A percentile compares a stretch with the other conserved stretches of the same genome.
These are phyloP conservation scores for Moricandia moricandioides DNA, from an alignment of 345 rosid species.

Conservation along the genomic window DNA sequence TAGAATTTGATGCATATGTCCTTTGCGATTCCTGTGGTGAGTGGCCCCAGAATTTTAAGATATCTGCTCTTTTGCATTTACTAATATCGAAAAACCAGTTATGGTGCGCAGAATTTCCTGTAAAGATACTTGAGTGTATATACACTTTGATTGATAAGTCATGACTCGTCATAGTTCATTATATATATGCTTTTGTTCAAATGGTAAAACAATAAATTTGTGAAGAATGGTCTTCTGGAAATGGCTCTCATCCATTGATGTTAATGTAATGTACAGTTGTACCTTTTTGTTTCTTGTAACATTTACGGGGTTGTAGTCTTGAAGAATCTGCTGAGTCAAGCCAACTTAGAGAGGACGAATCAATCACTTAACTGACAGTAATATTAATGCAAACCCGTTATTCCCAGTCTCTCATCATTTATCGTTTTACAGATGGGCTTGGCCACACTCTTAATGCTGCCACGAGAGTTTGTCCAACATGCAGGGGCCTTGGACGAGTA, in stretches of 20 bases:
- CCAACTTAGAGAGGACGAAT: slow-evolving; percentile 3
- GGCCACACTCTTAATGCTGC: slow-evolving; percentile 70
- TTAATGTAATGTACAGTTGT: neutral
- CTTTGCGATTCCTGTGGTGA: slow-evolving; percentile 82
- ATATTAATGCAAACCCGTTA: slow-evolving; percentile 12
- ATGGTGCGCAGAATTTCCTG: slow-evolving; percentile 1
- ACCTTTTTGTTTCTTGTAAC: neutral
- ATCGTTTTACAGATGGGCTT: slow-evolving; percentile 61
- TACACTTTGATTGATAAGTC: neutral
- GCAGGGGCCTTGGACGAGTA: slow-evolving; percentile 87
- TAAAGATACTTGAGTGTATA: neutral
- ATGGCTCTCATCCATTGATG: neutral
- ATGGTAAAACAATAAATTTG: neutral
- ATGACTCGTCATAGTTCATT: neutral
- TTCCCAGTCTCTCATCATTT: slow-evolving; percentile 14
- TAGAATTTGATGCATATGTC: slow-evolving; percentile 68
- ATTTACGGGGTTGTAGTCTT: neutral
- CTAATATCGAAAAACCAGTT: slow-evolving; percentile 3
- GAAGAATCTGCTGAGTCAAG: neutral
- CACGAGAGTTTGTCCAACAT: slow-evolving; percentile 59
- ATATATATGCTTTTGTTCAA: slow-evolving; percentile 1
- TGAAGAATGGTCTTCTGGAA: slow-evolving; percentile 6
- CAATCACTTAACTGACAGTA: slow-evolving; percentile 4
- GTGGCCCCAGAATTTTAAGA: slow-evolving; percentile 30
- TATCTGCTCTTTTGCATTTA: slow-evolving; percentile 13